phyloP scores from a whole-genome alignment of 139 green algal genomes.

The Yamagishiella unicocca region DNA sequence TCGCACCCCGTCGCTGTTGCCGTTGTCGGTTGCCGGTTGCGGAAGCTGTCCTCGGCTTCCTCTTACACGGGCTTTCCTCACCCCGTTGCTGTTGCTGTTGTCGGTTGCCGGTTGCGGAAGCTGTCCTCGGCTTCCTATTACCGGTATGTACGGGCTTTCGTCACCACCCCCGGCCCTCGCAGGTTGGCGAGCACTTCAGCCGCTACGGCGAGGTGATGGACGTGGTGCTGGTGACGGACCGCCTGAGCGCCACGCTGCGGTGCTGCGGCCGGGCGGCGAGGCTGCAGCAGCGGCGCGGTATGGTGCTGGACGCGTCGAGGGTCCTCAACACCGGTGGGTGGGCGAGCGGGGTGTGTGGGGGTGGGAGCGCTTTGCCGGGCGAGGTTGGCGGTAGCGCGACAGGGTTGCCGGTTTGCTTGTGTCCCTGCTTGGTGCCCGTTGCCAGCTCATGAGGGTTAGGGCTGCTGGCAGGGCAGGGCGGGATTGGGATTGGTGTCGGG shows the following conservation, averaged over 20 bases:
- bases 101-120: too few species aligned
- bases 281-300: conserved; percentile 52
- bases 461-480: background rate
- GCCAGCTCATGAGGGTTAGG: too few species aligned
- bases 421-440: too few species aligned
- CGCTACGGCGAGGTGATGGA: conserved; percentile 68
- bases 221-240: conserved; percentile 65
- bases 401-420: too few species aligned
- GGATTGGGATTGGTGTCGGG: background rate
- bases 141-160: too few species aligned
- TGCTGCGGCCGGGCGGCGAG: conserved; percentile 40
- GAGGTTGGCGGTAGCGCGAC: background rate
- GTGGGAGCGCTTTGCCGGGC: background rate
- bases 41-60: too few species aligned
- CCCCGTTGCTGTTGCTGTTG: too few species aligned
- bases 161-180: too few species aligned
- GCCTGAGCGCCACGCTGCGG: conserved; percentile 50
- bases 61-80: too few species aligned
- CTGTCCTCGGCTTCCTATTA: too few species aligned
- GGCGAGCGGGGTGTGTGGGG: background rate
- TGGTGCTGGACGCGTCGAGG: conserved; percentile 20
- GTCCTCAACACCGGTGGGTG: background rate
- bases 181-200: conserved; percentile 65
- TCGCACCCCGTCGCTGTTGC: too few species aligned
- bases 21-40: too few species aligned